Evolutionary conservation across 1,284 basidiomycete species (phyloP), one percentile per base, ranked within the genome.

Genomic region (Hemileia vastatrix): DNA sequence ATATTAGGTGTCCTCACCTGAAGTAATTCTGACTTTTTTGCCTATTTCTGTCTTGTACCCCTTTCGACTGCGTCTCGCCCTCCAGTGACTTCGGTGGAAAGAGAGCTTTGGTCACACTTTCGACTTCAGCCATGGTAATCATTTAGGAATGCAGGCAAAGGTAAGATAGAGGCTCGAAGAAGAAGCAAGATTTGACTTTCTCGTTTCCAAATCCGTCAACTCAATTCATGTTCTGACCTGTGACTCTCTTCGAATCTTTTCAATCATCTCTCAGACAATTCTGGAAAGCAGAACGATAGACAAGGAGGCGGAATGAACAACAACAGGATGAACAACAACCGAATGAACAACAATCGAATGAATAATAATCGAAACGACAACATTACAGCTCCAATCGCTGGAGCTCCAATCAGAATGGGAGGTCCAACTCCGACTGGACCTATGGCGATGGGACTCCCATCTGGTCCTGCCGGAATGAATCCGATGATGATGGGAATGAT

Each of bases 401-500:
- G 68, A 4, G 68, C 71, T 15, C 70, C 70, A 45, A 71, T 71
- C 9, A 45, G 70, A 1, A 70, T 71, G 70, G 69, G 69, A 9
- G 68, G 68, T 1, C 31, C 52, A 24, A 50, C 47, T 31, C 33
- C 48, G 6, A 32, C 32, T n/a, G 61, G 61, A 33, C 52, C 27
- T 11, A 51, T 54, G n/a, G 49, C 23, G 19, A 24, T 40, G 21
- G 43, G 45, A 24, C 24, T 54, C 52, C 24, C 54, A 43, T 56
- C 44, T 36, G 53, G 21, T 36, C 36, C 21, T 21, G 36, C 27
- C 23, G 40, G 53, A 54, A 67, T 68, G 63, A 69, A 69, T 24
- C 68, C 70, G 6, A 70, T 71, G 67, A 69, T 71, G 69, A 71
- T 70, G 67, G 68, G 63, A 18, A 61, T 61, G 59, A 52, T 53